Percentiles rank a stretch among this genome's conserved stretches.
phyloP scores from a whole-genome alignment of 192 early-diverging fungal genomes.

The Coemansia sp. region DNA sequence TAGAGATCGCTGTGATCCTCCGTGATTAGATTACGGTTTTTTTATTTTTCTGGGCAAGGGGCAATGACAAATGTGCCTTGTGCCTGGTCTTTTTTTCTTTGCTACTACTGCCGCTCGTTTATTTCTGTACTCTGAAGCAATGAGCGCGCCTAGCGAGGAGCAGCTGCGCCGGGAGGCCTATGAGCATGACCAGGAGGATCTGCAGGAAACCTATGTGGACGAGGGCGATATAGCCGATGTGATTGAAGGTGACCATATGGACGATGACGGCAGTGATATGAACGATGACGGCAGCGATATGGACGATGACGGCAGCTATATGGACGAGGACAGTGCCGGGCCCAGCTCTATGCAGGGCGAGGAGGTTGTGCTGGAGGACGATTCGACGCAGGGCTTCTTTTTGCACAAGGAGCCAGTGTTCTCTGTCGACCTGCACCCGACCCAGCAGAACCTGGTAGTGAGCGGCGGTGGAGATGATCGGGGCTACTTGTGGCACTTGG shows the following conservation, averaged over 20 bases:
- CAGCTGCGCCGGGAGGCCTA: too few species aligned
- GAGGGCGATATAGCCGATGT: slow-evolving; percentile 27
- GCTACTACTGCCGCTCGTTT: too few species aligned
- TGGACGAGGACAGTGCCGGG: slow-evolving; percentile 39
- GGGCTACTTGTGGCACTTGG: slow-evolving; percentile 80
- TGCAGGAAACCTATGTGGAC: slow-evolving; percentile 45
- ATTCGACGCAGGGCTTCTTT: slow-evolving; percentile 91
- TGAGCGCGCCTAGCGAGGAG: too few species aligned
- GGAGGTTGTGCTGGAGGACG: slow-evolving; percentile 54
- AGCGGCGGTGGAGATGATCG: slow-evolving; percentile 93
- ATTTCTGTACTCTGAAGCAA: too few species aligned
- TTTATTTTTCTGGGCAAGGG: too few species aligned
- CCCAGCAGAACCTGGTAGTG: slow-evolving; percentile 57
- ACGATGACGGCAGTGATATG: slow-evolving; percentile 34
- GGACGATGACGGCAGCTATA: too few species aligned
- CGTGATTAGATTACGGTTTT: too few species aligned
- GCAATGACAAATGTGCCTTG: too few species aligned
- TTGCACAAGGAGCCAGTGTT: slow-evolving; percentile 88
- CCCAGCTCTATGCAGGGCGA: background rate
- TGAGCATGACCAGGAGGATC: slow-evolving; percentile 47
- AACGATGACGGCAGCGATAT: slow-evolving; percentile 52
- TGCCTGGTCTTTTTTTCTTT: too few species aligned
- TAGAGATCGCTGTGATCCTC: too few species aligned
- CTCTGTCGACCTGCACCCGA: slow-evolving; percentile 74
- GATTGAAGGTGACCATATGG: slow-evolving; percentile 9